Conservation (phyloP, 306 rosid genomes). For the Cajanus cajan region DNA sequence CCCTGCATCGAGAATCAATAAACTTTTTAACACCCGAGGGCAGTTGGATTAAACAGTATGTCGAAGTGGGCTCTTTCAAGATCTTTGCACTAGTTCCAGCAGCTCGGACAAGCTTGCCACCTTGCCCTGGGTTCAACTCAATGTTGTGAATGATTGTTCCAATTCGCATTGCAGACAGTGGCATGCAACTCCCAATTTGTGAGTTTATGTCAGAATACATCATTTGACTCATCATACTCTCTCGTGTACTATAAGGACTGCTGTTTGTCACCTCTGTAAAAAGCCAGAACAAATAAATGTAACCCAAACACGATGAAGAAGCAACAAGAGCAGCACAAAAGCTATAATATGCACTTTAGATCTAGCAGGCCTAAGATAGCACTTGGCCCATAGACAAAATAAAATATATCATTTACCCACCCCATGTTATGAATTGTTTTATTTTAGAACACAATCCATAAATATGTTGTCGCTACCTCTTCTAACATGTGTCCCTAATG, state of each 20-base stretch:
- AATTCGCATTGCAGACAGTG: conserved; percentile 73
- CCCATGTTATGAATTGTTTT: neutral
- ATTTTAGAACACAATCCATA: neutral
- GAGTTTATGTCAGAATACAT: conserved; percentile 73
- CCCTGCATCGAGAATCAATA: conserved; percentile 72
- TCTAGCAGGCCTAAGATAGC: neutral
- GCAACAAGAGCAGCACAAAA: neutral
- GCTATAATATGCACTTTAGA: neutral
- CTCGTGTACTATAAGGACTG: conserved; percentile 35
- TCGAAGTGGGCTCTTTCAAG: conserved; percentile 65
- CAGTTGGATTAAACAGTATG: conserved; percentile 57
- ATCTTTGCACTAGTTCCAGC: conserved; percentile 88
- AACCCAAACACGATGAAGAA: neutral
- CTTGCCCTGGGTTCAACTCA: conserved; percentile 78
- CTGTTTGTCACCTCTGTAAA: conserved; percentile 32
- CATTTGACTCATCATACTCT: conserved; percentile 53
- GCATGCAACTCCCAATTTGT: conserved; percentile 84
- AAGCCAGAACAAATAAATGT: neutral
- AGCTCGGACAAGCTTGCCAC: conserved; percentile 84
- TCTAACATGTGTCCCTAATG: neutral
- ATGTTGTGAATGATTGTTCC: conserved; percentile 88
- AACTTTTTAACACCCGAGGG: conserved; percentile 70
- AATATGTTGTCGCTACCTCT: neutral
- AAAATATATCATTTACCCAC: neutral
- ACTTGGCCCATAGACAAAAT: neutral